Evolutionary conservation across 1,139 yeast species (phyloP).

Genomic region (Hyphopichia buzzinii): DNA sequence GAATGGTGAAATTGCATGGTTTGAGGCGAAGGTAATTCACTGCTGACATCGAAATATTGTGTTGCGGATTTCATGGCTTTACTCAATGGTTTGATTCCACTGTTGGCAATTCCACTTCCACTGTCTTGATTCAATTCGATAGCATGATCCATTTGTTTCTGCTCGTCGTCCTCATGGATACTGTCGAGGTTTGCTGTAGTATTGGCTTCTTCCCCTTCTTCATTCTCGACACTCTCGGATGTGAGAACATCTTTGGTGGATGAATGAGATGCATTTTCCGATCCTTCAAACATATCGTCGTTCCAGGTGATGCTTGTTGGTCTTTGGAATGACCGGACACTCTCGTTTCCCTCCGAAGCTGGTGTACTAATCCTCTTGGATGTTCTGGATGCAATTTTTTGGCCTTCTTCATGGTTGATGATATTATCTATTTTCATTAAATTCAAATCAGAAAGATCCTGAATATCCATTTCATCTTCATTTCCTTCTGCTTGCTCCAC

Average conservation of each 20-base stretch:
- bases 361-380: background rate
- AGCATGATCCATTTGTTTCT: constrained; percentile 4
- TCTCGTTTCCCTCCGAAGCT: constrained; percentile 8
- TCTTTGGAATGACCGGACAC: constrained; percentile 39
- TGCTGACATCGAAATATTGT: constrained; percentile 19
- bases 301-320: constrained; percentile 47
- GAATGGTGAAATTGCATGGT: background rate
- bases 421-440: constrained; percentile 38
- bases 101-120: background rate
- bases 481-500: constrained; percentile 8
- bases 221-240: constrained; percentile 8
- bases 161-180: constrained; percentile 1
- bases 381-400: background rate
- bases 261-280: constrained; percentile 20
- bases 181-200: background rate
- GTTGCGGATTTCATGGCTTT: constrained; percentile 13
- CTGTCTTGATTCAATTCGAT: constrained; percentile 3
- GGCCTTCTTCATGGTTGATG: constrained; percentile 23
- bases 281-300: constrained; percentile 29
- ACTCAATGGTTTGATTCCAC: background rate
- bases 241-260: constrained; percentile 5
- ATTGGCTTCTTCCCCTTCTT: constrained; percentile 3
- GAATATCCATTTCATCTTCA: constrained; percentile 28
- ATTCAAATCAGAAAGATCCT: constrained; percentile 41
- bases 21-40: constrained; percentile 17